These are phyloP conservation scores for Ogataea neopini DNA, from an alignment of 805 yeast genomes.

Conservation along the genomic window DNA sequence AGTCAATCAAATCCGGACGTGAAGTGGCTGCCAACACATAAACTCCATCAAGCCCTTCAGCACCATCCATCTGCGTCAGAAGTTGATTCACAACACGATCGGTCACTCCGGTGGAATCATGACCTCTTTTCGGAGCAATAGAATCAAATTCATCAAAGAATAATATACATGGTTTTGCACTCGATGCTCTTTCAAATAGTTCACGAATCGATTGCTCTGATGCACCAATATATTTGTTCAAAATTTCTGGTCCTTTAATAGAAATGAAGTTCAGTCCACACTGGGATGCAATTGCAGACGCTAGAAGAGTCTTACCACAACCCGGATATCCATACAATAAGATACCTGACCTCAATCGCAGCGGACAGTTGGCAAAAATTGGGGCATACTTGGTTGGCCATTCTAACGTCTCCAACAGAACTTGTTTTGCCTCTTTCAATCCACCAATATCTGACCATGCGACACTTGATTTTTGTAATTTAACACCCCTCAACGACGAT, in stretches of 20 bases:
- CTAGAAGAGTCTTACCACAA: conserved; percentile 91
- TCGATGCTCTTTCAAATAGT: conserved; percentile 88
- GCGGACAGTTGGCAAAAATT: conserved; percentile 84
- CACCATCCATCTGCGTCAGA: conserved; percentile 98
- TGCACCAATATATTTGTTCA: conserved; percentile 95
- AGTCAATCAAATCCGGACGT: conserved; percentile 93
- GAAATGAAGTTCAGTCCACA: conserved; percentile 93
- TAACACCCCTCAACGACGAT: conserved; percentile 81
- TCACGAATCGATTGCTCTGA: conserved; percentile 95
- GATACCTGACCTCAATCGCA: conserved; percentile 86
- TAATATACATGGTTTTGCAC: conserved; percentile 90
- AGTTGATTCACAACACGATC: conserved; percentile 96
- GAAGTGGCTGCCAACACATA: conserved; percentile 96
- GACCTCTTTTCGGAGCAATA: conserved; percentile 97
- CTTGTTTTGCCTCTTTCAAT: conserved; percentile 67
- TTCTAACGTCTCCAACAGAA: conserved; percentile 83
- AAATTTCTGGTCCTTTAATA: conserved; percentile 92
- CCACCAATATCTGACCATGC: conserved; percentile 94
- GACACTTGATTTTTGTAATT: conserved; percentile 71
- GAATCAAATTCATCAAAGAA: conserved; percentile 97
- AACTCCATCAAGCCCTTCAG: conserved; percentile 96
- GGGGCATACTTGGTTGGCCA: conserved; percentile 98
- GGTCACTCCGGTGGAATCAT: conserved; percentile 96
- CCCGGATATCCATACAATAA: conserved; percentile 95
- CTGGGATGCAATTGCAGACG: conserved; percentile 90